A percentile compares a stretch with the other conserved stretches of the same genome.
Conservation (phyloP, 495 filamentous ascomycete species). For the Bombardia bombarda region DNA sequence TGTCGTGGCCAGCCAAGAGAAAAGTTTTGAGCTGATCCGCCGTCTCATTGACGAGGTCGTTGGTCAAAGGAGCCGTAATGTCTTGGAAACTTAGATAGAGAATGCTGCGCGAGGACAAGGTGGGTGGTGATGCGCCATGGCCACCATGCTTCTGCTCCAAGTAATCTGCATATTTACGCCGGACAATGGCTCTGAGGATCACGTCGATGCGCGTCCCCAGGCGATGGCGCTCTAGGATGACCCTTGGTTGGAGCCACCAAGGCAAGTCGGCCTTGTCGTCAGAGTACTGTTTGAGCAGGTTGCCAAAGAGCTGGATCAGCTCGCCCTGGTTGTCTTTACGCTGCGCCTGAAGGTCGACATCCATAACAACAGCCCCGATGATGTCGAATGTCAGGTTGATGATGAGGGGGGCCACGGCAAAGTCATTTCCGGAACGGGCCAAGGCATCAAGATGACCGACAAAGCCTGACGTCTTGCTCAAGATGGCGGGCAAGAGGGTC, state of each 20-base stretch:
- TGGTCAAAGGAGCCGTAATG: constrained; percentile 12
- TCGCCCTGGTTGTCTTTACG: constrained; percentile 12
- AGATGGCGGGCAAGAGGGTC: constrained; percentile 29
- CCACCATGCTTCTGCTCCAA: constrained; percentile 16
- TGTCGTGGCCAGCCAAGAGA: constrained; percentile 44
- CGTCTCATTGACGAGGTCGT: constrained; percentile 13
- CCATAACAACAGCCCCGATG: constrained; percentile 32
- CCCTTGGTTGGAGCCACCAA: constrained; percentile 13
- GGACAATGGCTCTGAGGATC: constrained; percentile 17
- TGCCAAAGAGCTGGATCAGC: constrained; percentile 20
- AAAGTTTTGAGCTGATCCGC: constrained; percentile 35
- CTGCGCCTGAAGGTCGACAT: constrained; percentile 21
- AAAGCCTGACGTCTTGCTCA: constrained; percentile 31
- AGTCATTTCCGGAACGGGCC: constrained; percentile 18
- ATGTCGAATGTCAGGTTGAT: constrained; percentile 33
- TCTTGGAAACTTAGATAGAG: constrained; percentile 26
- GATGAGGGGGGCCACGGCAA: constrained; percentile 14
- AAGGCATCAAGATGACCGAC: constrained; percentile 18
- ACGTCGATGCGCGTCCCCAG: constrained; percentile 13
- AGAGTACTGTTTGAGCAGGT: constrained; percentile 17
- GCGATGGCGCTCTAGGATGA: constrained; percentile 7
- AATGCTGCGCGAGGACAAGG: constrained; percentile 19
- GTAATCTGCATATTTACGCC: too few relatives aligned
- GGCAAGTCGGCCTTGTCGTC: constrained; percentile 6
- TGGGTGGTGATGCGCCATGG: not conserved